Percentiles rank a stretch among this genome's conserved stretches.
phyloP scores from a whole-genome alignment of 495 filamentous ascomycete genomes.

The Penicillium simplicissimum region DNA sequence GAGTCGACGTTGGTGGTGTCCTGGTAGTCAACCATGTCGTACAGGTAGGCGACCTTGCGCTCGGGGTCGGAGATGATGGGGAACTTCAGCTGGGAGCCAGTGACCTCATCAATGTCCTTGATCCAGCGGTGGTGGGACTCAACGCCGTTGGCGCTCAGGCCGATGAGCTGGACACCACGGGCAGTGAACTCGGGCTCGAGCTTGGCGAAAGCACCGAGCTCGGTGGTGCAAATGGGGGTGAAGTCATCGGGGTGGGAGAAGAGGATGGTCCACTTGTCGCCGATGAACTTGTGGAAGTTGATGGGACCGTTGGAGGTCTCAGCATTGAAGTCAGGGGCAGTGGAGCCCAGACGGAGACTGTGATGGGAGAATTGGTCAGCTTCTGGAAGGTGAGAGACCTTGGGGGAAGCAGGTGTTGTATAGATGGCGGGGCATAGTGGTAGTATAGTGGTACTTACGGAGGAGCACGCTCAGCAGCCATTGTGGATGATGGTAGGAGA shows the following conservation, averaged over 20 bases:
- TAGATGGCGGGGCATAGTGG: not conserved
- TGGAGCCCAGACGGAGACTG: conserved; percentile 83
- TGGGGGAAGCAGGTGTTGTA: not conserved
- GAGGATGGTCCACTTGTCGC: conserved; percentile 89
- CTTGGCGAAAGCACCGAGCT: conserved; percentile 96
- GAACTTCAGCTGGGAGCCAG: conserved; percentile 57
- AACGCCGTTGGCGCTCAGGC: conserved; percentile 68
- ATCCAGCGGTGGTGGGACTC: conserved; percentile 63
- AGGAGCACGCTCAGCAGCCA: conserved; percentile 50
- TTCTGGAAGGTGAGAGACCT: not conserved
- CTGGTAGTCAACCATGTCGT: conserved; percentile 65
- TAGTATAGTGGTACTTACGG: conserved; percentile 5
- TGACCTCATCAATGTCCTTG: conserved; percentile 65
- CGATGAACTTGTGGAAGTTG: conserved; percentile 97
- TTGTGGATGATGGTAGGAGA: conserved; percentile 34
- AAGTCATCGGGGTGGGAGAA: conserved; percentile 94
- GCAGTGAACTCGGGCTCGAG: conserved; percentile 95
- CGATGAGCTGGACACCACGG: conserved; percentile 93
- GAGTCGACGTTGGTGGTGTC: conserved; percentile 57
- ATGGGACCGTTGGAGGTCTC: conserved; percentile 90
- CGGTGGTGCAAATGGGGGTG: conserved; percentile 96
- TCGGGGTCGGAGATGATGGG: conserved; percentile 70
- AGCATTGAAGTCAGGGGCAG: conserved; percentile 91
- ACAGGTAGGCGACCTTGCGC: conserved; percentile 63
- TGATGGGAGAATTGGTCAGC: not conserved